Base-by-base conservation (phyloP, 73 alveolate genomes). In the Paramecium sonneborni region DNA sequence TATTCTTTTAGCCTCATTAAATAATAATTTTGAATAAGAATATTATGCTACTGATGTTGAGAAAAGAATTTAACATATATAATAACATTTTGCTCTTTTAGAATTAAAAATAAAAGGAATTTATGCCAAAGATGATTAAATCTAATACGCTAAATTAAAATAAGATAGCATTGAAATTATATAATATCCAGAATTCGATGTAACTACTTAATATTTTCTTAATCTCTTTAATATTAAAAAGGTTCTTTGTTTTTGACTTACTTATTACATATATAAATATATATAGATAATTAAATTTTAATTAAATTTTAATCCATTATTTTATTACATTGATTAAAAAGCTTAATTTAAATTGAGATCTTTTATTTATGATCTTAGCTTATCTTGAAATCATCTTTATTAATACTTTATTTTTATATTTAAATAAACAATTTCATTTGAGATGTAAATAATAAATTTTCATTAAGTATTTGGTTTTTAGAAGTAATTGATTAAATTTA, bases 211-310 rank as follows among this genome's bases (percentile, higher is more conserved):
- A 62, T 62, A 62, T 32, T 62, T 62, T 26, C 44, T 62, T 30
- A 62, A 62, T 62, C 84, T 62, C 84, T 62, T 62, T 32, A 62
- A 62, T 62, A 7, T 62, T 14, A 62, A 62, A 15, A 62, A 62
- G 20, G 44, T 62, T 62, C 84, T 62, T 32, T 62, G 44, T 62
- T 62, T 62, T 62, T 62, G 84, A 62, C 23, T 52, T 52, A 52
- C 68, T 52, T 9, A 52, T 52, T 52, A n/a, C 68, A 52, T 52
- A 52, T 44, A n/a, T n/a, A n/a, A n/a, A n/a, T 39, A 39, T 39
- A 39, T 8, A 39, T 39, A 39, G n/a, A n/a, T n/a, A n/a, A n/a
- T n/a, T n/a, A n/a, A n/a, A n/a, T n/a, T n/a, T n/a, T n/a, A n/a
- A n/a, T n/a, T n/a, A n/a, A n/a, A n/a, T n/a, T n/a, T n/a, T n/a